Percentiles rank a stretch among this genome's conserved stretches.
phyloP scores from a whole-genome alignment of 768 basidiomycete species.

The Psilocybe azurescens region DNA sequence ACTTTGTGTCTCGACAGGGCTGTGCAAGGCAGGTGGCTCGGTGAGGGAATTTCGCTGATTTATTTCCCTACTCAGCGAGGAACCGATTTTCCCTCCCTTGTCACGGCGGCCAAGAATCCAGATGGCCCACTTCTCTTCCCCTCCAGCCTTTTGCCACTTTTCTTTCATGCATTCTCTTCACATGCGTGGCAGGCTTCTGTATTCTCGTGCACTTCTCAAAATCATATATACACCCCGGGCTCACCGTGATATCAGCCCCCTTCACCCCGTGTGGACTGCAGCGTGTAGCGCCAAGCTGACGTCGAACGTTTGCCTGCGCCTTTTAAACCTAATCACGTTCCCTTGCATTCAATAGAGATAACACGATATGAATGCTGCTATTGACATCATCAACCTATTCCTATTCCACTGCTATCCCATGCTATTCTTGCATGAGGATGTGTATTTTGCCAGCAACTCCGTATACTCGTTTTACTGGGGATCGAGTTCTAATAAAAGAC shows the following conservation, averaged over 20 bases:
- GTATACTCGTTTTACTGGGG: too few relatives aligned
- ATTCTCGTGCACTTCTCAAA: neutral
- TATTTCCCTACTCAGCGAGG: neutral
- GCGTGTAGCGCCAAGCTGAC: too few relatives aligned
- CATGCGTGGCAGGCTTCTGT: constrained; percentile 8
- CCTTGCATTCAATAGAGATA: neutral
- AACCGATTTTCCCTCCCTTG: constrained; percentile 12
- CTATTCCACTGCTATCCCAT: too few relatives aligned
- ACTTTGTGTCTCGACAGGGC: constrained; percentile 10
- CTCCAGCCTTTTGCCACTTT: neutral
- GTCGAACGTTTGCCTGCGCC: neutral
- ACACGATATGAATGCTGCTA: too few relatives aligned
- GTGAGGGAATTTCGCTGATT: constrained; percentile 27
- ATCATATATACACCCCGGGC: neutral
- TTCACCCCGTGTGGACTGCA: too few relatives aligned
- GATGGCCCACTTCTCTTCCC: constrained; percentile 13
- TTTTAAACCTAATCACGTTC: too few relatives aligned
- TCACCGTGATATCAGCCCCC: too few relatives aligned
- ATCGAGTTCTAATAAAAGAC: too few relatives aligned
- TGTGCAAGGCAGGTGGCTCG: constrained; percentile 16
- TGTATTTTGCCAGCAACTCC: too few relatives aligned
- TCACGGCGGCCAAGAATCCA: constrained; percentile 7
- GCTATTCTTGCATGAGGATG: too few relatives aligned
- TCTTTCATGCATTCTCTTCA: too few relatives aligned
- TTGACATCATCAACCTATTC: too few relatives aligned